A percentile compares a stretch with the other conserved stretches of the same genome.
Evolutionary conservation across 305 asterid species (phyloP).

Genomic region (Solanum hybrid): DNA sequence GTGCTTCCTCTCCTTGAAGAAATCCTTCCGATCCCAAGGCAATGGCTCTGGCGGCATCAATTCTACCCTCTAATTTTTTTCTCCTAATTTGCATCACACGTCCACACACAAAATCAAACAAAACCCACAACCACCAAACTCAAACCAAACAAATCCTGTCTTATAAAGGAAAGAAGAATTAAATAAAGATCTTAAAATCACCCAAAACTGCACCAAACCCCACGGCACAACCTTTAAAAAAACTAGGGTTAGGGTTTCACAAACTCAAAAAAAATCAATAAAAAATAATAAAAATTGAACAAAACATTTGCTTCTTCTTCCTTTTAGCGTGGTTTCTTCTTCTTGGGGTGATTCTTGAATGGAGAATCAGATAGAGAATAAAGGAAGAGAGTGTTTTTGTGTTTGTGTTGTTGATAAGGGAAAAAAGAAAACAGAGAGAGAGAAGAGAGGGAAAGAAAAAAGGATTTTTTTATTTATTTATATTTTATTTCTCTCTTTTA

Average conservation of each 20-base stretch:
- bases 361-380: background rate
- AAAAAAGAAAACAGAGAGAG: conserved; percentile 16
- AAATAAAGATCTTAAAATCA: background rate
- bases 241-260: conserved; percentile 23
- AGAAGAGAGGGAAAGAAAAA: conserved; percentile 13
- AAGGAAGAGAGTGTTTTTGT: conserved; percentile 13
- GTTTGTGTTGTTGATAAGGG: conserved; percentile 27
- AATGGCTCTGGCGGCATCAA: conserved; percentile 63
- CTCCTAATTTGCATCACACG: conserved; percentile 27
- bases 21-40: conserved; percentile 61
- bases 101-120: background rate
- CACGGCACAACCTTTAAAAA: background rate
- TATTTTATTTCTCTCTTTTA: background rate
- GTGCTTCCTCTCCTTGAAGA: conserved; percentile 44
- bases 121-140: background rate
- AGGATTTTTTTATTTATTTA: background rate
- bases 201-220: background rate
- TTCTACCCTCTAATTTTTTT: conserved; percentile 10
- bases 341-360: background rate
- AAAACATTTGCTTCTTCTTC: background rate
- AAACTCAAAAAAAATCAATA: background rate
- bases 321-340: background rate
- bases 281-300: background rate
- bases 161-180: background rate
- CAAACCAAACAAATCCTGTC: background rate